These are phyloP conservation scores for Xanthoconium separans DNA, from an alignment of 1,284 basidiomycete genomes.

Conservation along the genomic window DNA sequence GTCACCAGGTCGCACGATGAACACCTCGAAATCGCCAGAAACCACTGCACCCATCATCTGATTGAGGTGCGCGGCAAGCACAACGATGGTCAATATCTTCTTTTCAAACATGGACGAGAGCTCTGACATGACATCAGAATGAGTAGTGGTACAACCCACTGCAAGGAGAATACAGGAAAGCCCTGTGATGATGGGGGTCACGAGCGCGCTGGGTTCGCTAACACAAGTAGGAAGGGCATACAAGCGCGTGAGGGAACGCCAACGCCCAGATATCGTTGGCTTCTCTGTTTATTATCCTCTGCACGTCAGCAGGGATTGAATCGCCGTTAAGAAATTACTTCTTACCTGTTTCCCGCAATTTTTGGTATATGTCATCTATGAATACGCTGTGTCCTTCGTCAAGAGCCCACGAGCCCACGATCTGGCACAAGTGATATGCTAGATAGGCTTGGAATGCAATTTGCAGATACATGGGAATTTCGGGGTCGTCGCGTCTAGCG, in stretches of 20 bases:
- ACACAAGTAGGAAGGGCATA: conserved; percentile 6
- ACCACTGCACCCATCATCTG: conserved; percentile 7
- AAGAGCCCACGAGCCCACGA: conserved; percentile 13
- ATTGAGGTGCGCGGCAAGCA: conserved; percentile 7
- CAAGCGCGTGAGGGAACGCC: conserved; percentile 15
- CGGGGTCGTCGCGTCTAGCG: not conserved
- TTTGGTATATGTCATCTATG: conserved; percentile 9
- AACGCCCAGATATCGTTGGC: conserved; percentile 16
- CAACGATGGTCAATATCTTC: conserved; percentile 1
- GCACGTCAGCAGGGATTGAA: not conserved
- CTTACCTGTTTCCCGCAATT: conserved; percentile 8
- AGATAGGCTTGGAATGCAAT: conserved; percentile 12
- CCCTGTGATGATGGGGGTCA: not conserved
- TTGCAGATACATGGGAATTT: conserved; percentile 7
- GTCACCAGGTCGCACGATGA: conserved; percentile 2
- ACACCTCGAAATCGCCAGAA: conserved; percentile 12
- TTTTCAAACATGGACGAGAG: conserved; percentile 6
- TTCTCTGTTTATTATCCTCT: conserved; percentile 8
- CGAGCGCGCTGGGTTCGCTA: not conserved
- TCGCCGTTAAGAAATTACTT: not conserved
- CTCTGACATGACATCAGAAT: not conserved
- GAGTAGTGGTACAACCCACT: conserved; percentile 2
- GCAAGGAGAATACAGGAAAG: conserved; percentile 3
- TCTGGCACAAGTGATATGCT: not conserved
- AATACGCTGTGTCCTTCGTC: conserved; percentile 3